Evolutionary conservation across 768 basidiomycete genomes (phyloP), one percentile per base, ranked within the genome.

Genomic region (Amanita phalloides): DNA sequence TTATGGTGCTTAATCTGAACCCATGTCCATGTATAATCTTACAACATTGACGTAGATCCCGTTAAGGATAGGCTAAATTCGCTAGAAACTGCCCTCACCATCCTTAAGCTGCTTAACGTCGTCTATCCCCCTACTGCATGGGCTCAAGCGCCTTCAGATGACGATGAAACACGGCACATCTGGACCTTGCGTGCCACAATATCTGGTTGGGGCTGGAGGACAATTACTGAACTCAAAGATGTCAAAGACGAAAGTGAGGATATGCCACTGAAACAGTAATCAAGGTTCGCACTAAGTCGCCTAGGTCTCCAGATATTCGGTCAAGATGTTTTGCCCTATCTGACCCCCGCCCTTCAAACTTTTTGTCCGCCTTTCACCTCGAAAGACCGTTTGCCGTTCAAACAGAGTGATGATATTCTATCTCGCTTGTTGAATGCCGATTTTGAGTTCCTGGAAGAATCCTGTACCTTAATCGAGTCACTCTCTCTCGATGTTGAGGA

Each of bases 401-500:
- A 68, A 3, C 57, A 63, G 36, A 69, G 68, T 13, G 68, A 71
- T 35, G 64, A 59, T n/a, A 64, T 75, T 53, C 68, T 74, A 45
- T 69, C 66, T 39, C 63, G 62, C 28, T 74, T 86, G 10, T 64
- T 82, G 39, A 72, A 78, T 51, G 69, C 81, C 2, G 90, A 92
- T 64, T 78, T 85, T 45, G 84, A 87, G 35, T 68, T 77, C 13
- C 69, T 92, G 30, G 83, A 87, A 58, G 84, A 90, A 60, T 75
- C 78, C 0, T 88, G 83, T 65, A 85, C 78, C 47, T 70, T 84
- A 36, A 73, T 92, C 26, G 90, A 92, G 61, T 82, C 86, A 35
- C 77, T 90, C 28, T 74, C 82, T 13, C 72, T 90, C 11, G 90
- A 92, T 58, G 77, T 86, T 9, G 85, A 86, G 61, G 84, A 87